Percentiles rank a stretch among this genome's conserved stretches.
Evolutionary conservation across 148 eudicot species (phyloP).

Genomic region (Linanthus parryae): DNA sequence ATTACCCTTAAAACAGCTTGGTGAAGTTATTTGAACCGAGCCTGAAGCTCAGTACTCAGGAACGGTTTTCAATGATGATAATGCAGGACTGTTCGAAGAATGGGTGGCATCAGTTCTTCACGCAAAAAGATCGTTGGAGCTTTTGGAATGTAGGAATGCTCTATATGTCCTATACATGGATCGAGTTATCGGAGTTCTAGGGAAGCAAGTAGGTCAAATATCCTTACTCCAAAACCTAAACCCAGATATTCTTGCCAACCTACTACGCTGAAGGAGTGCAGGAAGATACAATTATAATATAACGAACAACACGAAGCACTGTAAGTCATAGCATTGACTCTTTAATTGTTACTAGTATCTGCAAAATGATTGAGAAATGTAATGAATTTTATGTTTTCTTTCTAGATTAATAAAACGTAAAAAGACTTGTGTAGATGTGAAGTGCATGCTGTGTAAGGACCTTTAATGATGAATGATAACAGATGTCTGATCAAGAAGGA

Average conservation of each 20-base stretch:
- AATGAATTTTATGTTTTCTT: background rate
- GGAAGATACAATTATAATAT: background rate
- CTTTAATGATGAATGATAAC: too few species aligned
- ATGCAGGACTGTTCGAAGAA: constrained; percentile 73
- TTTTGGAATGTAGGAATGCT: constrained; percentile 58
- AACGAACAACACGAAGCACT: background rate
- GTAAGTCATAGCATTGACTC: background rate
- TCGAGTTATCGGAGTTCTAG: constrained; percentile 61
- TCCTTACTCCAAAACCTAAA: constrained; percentile 28
- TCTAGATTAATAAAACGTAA: background rate
- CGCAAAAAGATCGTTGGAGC: constrained; percentile 54
- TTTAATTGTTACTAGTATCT: background rate
- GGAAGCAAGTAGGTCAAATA: constrained; percentile 48
- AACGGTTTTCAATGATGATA: too few species aligned
- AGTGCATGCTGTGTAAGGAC: background rate
- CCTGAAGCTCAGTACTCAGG: too few species aligned
- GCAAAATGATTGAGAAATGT: background rate
- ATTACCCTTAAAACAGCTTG: too few species aligned
- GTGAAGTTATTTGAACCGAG: too few species aligned
- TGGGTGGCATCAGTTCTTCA: constrained; percentile 61
- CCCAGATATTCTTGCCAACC: constrained; percentile 41
- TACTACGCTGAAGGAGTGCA: constrained; percentile 23
- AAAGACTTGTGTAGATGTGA: background rate
- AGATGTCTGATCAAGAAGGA: too few species aligned
- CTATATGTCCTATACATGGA: constrained; percentile 83